phyloP scores from a whole-genome alignment of 169 alveolate genomes.

The Ophryocystis elektroscirrha region DNA sequence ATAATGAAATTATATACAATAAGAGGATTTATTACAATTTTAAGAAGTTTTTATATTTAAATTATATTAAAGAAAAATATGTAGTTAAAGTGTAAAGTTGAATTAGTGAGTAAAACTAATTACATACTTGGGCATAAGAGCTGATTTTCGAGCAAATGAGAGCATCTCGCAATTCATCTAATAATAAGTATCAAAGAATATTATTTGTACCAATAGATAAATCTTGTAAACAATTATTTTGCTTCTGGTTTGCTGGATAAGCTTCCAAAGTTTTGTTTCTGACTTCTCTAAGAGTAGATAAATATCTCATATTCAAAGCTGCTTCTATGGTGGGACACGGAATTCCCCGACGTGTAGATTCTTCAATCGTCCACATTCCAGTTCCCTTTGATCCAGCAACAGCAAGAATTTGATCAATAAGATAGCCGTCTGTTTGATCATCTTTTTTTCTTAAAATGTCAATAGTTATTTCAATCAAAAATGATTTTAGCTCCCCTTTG shows the following conservation, averaged over 20 bases:
- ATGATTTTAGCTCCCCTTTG: slow-evolving; percentile 28
- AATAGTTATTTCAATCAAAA: slow-evolving; percentile 38
- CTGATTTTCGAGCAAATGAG: slow-evolving; percentile 29
- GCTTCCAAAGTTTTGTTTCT: slow-evolving; percentile 9
- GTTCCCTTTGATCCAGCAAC: slow-evolving; percentile 51
- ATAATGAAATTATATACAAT: too few relatives aligned
- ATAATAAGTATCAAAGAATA: background rate
- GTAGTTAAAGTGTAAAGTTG: too few relatives aligned
- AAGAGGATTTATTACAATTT: too few relatives aligned
- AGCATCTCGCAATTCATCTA: slow-evolving; percentile 16
- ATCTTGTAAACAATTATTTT: too few relatives aligned
- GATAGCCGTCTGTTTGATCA: slow-evolving; percentile 22
- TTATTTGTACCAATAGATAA: too few relatives aligned
- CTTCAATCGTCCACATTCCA: slow-evolving; percentile 54
- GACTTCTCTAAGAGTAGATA: too few relatives aligned
- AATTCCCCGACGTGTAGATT: slow-evolving; percentile 43
- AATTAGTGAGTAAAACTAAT: too few relatives aligned
- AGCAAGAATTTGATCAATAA: slow-evolving; percentile 38
- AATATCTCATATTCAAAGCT: slow-evolving; percentile 43
- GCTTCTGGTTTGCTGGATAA: slow-evolving; percentile 7
- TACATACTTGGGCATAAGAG: slow-evolving; percentile 46
- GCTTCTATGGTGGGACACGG: slow-evolving; percentile 51
- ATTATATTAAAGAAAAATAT: too few relatives aligned
- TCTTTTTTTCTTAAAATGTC: slow-evolving; percentile 35
- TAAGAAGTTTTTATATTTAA: too few relatives aligned